Percentiles rank a stretch among this genome's conserved stretches.
Evolutionary conservation across 164 flowering plant species (phyloP).

Genomic region (Tinospora cordifolia): DNA sequence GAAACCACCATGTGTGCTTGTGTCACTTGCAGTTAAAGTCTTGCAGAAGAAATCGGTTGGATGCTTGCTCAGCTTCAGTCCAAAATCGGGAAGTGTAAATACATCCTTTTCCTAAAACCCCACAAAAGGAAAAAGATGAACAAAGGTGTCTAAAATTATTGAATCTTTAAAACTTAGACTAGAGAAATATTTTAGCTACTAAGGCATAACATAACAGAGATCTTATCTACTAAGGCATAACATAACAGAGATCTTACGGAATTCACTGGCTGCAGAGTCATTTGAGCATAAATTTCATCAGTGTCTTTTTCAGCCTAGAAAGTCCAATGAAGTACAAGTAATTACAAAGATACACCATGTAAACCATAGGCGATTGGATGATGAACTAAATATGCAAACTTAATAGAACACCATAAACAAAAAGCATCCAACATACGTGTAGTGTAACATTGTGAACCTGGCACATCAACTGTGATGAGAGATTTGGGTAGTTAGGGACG

Average conservation of each 20-base stretch:
- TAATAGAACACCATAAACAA: background rate
- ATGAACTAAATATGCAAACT: background rate
- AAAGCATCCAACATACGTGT: slow-evolving; percentile 52
- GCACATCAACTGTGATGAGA: slow-evolving; percentile 82
- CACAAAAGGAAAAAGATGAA: background rate
- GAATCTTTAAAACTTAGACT: background rate
- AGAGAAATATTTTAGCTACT: background rate
- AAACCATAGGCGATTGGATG: background rate
- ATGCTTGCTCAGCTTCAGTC: slow-evolving; percentile 64
- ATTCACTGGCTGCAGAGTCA: slow-evolving; percentile 93
- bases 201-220: background rate
- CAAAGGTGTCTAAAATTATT: too few relatives aligned
- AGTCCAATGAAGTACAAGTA: slow-evolving; percentile 1
- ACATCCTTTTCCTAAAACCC: slow-evolving; percentile 70
- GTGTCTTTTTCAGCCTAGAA: slow-evolving; percentile 89
- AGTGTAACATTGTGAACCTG: slow-evolving; percentile 90
- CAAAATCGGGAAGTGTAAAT: slow-evolving; percentile 65
- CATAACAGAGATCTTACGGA: slow-evolving; percentile 47
- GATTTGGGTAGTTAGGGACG: slow-evolving; percentile 87
- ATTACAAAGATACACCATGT: background rate
- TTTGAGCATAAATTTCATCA: slow-evolving; percentile 95
- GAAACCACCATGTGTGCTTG: slow-evolving; percentile 99
- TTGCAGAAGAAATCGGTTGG: slow-evolving; percentile 97
- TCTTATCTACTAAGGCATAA: background rate
- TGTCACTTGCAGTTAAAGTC: slow-evolving; percentile 96